phyloP scores from a whole-genome alignment of 2,329 filamentous ascomycete species.

The Talaromyces pinophilus region DNA sequence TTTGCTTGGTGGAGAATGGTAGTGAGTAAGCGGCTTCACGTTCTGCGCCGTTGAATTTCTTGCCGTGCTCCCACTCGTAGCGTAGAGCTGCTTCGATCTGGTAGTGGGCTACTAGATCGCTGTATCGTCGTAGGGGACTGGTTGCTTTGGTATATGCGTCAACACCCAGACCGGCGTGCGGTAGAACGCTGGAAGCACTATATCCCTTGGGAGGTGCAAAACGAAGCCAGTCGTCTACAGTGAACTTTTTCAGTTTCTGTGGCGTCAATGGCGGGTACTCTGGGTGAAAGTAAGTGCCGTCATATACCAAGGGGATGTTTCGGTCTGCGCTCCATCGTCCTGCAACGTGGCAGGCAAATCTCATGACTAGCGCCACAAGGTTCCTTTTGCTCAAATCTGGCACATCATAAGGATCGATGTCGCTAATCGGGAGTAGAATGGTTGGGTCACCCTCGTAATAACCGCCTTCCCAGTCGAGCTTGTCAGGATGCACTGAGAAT shows the following conservation, averaged over 20 bases:
- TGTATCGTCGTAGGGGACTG: conserved; percentile 62
- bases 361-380: conserved; percentile 55
- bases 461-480: conserved; percentile 33
- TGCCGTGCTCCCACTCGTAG: conserved; percentile 53
- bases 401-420: conserved; percentile 40
- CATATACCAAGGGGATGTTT: conserved; percentile 40
- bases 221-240: conserved; percentile 42
- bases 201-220: conserved; percentile 42
- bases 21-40: conserved; percentile 38
- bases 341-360: conserved; percentile 50
- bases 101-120: conserved; percentile 63
- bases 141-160: conserved; percentile 60
- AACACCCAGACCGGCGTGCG: conserved; percentile 55
- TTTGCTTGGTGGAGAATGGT: conserved; percentile 52
- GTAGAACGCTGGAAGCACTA: conserved; percentile 50
- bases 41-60: conserved; percentile 40
- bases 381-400: conserved; percentile 42
- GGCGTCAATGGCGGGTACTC: conserved; percentile 44
- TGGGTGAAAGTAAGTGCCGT: conserved; percentile 42
- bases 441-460: conserved; percentile 46
- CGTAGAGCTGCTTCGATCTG: conserved; percentile 64
- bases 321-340: conserved; percentile 40
- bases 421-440: conserved; percentile 37
- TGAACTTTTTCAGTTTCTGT: conserved; percentile 46
- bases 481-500: conserved; percentile 16